Base-by-base conservation (phyloP, 2,329 filamentous ascomycete species). In the Trichoderma polysporum region DNA sequence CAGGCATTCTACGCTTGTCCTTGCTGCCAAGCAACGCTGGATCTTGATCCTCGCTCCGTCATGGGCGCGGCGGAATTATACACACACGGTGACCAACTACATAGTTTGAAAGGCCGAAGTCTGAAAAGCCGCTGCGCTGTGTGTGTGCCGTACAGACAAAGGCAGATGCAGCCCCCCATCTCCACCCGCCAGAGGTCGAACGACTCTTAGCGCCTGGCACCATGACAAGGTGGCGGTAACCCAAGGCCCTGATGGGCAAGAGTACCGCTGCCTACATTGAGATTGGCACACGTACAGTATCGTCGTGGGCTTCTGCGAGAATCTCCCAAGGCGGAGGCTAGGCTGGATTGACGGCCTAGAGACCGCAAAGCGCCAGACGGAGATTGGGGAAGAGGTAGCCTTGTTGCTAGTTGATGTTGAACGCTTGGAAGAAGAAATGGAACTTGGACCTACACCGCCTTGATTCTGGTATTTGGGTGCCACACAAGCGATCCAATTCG, bases 81-180 rank as follows among this genome's bases (percentile, higher is more conserved):
- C 47, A 54, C 60, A 63, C 49, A 45, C 47, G 3, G 37, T 59
- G 33, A 39, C 60, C 33, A 12, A 25, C n/a, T 15, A 41, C 60
- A 50, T 41, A 17, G 17, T 53, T 62, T 62, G 22, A 39, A n/a
- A 53, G 59, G 47, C 49, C 58, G 19, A 53, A 53, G 59, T 62
- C 58, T 39, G 59, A 62, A 53, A 53, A 19, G 47, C 47, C 59
- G 59, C 59, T 58, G 56, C 49, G 29, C 19, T 5, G 9, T n/a
- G n/a, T n/a, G n/a, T n/a, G n/a, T n/a, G n/a, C n/a, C n/a, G n/a
- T n/a, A n/a, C 15, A 41, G 15, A 41, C 15, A 19, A 17, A 41
- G 33, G 33, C 33, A 12, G 5, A 35, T 35, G 39, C 39, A 41
- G 39, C 41, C 50, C 50, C 41, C 50, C 50, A 53, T 33, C 27